These are phyloP conservation scores for Candida boidinii DNA, from an alignment of 805 yeast species.

Conservation along the genomic window DNA sequence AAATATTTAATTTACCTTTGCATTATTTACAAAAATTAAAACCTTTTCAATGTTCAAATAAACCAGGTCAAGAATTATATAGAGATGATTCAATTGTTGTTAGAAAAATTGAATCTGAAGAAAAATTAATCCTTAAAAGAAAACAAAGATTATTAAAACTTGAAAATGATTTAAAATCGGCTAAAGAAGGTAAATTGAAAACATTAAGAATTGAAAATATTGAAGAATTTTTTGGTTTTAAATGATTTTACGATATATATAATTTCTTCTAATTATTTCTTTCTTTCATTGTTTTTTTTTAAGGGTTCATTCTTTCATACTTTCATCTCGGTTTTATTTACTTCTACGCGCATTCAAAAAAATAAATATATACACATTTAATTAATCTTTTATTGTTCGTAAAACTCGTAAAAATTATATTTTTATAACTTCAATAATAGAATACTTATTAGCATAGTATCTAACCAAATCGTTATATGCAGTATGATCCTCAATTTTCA, in stretches of 20 bases:
- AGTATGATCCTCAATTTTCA: constrained; percentile 35
- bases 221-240: constrained; percentile 25
- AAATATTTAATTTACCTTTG: constrained; percentile 24
- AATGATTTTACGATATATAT: too few species aligned
- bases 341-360: too few species aligned
- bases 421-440: too few species aligned
- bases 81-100: constrained; percentile 24
- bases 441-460: constrained; percentile 25
- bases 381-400: too few species aligned
- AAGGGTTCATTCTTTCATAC: too few species aligned
- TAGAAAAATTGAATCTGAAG: constrained; percentile 23
- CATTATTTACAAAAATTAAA: constrained; percentile 16
- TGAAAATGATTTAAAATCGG: constrained; percentile 12
- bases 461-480: constrained; percentile 35
- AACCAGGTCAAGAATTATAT: constrained; percentile 23
- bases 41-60: constrained; percentile 13
- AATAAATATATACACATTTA: too few species aligned
- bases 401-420: too few species aligned
- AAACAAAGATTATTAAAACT: constrained; percentile 9
- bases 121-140: constrained; percentile 11
- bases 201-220: constrained; percentile 18
- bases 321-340: too few species aligned
- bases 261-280: too few species aligned
- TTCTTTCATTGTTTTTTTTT: too few species aligned
- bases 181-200: constrained; percentile 14